Conservation (phyloP, 2,329 filamentous ascomycete genomes). For the Basipetospora chlamydospora region DNA sequence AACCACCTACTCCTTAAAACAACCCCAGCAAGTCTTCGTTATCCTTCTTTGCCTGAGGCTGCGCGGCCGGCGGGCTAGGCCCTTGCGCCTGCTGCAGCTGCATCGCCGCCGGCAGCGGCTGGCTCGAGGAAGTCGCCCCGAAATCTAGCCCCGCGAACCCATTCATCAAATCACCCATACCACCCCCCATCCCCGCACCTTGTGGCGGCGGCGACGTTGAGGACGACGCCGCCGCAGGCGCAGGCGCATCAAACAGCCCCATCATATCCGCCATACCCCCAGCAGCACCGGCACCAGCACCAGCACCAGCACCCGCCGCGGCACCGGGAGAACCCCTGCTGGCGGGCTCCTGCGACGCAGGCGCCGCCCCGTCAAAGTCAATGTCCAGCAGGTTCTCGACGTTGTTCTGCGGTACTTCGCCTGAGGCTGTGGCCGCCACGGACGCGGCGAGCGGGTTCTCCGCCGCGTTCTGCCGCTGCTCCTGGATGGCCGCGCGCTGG, state of each 20-base stretch:
- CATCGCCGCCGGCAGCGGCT: slow-evolving; percentile 49
- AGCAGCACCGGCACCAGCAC: slow-evolving; percentile 30
- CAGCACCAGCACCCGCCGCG: too few species aligned
- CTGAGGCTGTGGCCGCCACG: slow-evolving; percentile 49
- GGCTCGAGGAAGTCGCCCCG: slow-evolving; percentile 36
- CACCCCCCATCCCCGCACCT: slow-evolving; percentile 30
- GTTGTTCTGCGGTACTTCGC: slow-evolving; percentile 52
- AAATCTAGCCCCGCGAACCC: slow-evolving; percentile 76
- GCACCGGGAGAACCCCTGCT: too few species aligned
- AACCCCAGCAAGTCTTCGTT: slow-evolving; percentile 44
- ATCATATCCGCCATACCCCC: slow-evolving; percentile 48
- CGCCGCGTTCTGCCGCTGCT: slow-evolving; percentile 79
- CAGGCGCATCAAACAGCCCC: slow-evolving; percentile 55
- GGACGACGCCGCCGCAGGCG: slow-evolving; percentile 27
- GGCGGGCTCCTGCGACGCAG: slow-evolving; percentile 64
- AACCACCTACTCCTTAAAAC: slow-evolving; percentile 15
- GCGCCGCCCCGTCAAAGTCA: slow-evolving; percentile 85
- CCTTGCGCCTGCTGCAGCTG: slow-evolving; percentile 31
- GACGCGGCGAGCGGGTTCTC: slow-evolving; percentile 90
- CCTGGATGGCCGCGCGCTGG: slow-evolving; percentile 89
- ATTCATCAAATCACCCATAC: slow-evolving; percentile 78
- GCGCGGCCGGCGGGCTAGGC: slow-evolving; percentile 5
- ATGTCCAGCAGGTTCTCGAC: slow-evolving; percentile 92
- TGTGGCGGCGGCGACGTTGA: slow-evolving; percentile 17
- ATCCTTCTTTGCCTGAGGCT: slow-evolving; percentile 34